Evolutionary conservation across 495 filamentous ascomycete genomes (phyloP).

Genomic region (Astrothelium subdiscretum): DNA sequence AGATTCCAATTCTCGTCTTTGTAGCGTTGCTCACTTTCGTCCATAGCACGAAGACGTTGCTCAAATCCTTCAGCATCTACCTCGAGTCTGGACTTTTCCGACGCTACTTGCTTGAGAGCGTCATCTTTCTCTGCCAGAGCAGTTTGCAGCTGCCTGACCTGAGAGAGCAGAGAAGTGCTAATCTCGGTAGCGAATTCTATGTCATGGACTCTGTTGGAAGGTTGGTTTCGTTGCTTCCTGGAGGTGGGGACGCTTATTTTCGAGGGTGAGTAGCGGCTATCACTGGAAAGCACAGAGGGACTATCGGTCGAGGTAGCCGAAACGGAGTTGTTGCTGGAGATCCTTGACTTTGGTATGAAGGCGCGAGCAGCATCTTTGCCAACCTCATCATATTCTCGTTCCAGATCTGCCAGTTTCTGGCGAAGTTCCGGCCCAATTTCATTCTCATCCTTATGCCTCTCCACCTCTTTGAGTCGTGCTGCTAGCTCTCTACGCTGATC

Average conservation of each 20-base stretch:
- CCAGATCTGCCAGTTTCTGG: conserved; percentile 72
- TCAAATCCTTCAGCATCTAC: conserved; percentile 67
- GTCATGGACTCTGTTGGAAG: conserved; percentile 72
- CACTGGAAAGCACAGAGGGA: conserved; percentile 69
- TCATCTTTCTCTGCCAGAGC: conserved; percentile 81
- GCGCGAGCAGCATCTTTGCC: conserved; percentile 80
- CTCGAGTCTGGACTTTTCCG: conserved; percentile 68
- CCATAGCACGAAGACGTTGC: conserved; percentile 65
- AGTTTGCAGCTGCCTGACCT: conserved; percentile 78
- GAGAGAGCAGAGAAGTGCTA: conserved; percentile 75
- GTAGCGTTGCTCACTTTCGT: conserved; percentile 87
- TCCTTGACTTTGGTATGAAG: conserved; percentile 73
- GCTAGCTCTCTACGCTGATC: conserved; percentile 71
- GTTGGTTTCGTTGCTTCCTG: conserved; percentile 83
- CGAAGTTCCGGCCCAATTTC: conserved; percentile 77
- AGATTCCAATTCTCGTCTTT: conserved; percentile 98
- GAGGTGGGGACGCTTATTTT: conserved; percentile 69
- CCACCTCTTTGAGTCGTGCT: conserved; percentile 73
- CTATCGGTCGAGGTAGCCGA: conserved; percentile 45
- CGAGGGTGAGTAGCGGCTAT: conserved; percentile 77
- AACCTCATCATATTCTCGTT: conserved; percentile 91
- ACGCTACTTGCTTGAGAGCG: conserved; percentile 56
- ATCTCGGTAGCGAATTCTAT: conserved; percentile 96
- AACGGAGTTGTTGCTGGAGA: conserved; percentile 48
- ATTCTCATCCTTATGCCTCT: conserved; percentile 63